Evolutionary conservation across 2,329 filamentous ascomycete species (phyloP), one percentile per base, ranked within the genome.

Genomic region (Venturia effusa): DNA sequence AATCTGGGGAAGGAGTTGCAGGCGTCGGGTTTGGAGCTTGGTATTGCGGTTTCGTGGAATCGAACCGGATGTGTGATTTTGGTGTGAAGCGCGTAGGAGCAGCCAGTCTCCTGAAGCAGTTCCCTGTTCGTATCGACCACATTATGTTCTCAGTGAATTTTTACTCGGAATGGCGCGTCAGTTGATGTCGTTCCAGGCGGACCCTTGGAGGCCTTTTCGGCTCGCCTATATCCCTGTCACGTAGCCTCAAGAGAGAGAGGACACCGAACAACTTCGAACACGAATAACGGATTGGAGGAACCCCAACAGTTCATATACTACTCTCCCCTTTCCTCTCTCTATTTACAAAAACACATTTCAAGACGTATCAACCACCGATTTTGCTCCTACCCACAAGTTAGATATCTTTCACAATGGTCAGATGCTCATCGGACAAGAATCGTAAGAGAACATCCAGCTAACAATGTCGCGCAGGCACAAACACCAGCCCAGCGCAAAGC

Each of bases 401-500:
- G 10, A 40, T 24, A 40, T 27, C 40, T 27, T 22, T 60, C 59
- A 41, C 59, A 39, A 60, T 60, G 59, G 59, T 60, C n/a, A 27
- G 40, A 6, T 40, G n/a, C 30, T 19, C 22, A 48, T 17, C 5
- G 17, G n/a, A 7, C 32, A 60, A 24, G 32, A 60, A 60, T 41
- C 3, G 27, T 39, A 41, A 22, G 2, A n/a, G 24, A 59, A 32
- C 17, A n/a, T 22, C 3, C 40, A 40, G 22, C 59, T 60, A 27
- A n/a, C n/a, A n/a, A 62, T 40, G 22, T 27, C 11, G 63, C 34
- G 66, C 71, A 92, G 89, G 88, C 86, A 70, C 89, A 93, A 87
- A 94, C 90, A 69, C 89, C 88, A 69, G 84, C 90, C 76, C 90
- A 94, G 80, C 87, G 90, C 75, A 85, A 85, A 72, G 86, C 88